Conservation (phyloP, 805 yeast genomes). For the Yamadazyma olivae region DNA sequence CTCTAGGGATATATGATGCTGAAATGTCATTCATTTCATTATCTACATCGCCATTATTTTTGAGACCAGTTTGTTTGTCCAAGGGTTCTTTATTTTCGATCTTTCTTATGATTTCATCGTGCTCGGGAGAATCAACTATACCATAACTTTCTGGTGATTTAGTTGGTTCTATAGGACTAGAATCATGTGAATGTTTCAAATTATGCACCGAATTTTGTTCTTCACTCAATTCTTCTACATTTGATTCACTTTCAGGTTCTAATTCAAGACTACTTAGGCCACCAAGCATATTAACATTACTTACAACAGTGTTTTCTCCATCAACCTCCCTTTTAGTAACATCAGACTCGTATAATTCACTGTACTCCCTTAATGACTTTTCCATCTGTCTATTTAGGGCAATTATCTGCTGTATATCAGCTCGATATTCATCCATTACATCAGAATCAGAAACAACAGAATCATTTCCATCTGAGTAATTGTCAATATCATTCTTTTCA, state of each 20-base stretch:
- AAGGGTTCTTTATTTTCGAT: not conserved
- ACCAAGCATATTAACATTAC: not conserved
- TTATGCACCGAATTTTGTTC: not conserved
- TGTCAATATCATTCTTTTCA: not conserved
- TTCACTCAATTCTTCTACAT: not conserved
- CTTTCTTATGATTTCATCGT: not conserved
- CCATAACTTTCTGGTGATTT: not conserved
- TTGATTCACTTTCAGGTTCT: not conserved
- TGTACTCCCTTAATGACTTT: slow-evolving; percentile 7
- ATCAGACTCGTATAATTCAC: not conserved
- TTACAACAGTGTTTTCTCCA: not conserved
- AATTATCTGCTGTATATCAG: slow-evolving; percentile 8
- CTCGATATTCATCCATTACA: not conserved
- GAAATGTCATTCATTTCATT: not conserved
- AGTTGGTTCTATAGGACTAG: no score
- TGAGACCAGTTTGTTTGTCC: not conserved
- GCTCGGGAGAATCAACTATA: not conserved
- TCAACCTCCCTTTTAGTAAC: not conserved
- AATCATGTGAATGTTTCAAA: no score
- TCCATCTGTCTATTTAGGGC: slow-evolving; percentile 9
- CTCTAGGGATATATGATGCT: slow-evolving; percentile 2
- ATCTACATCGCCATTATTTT: not conserved
- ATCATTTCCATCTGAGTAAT: slow-evolving; percentile 1
- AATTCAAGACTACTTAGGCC: not conserved
- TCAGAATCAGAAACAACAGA: not conserved